Percentiles rank a stretch among this genome's conserved stretches.
Evolutionary conservation across 352 stramenopile genomes (phyloP).

Genomic region (Globisporangium paddicum): DNA sequence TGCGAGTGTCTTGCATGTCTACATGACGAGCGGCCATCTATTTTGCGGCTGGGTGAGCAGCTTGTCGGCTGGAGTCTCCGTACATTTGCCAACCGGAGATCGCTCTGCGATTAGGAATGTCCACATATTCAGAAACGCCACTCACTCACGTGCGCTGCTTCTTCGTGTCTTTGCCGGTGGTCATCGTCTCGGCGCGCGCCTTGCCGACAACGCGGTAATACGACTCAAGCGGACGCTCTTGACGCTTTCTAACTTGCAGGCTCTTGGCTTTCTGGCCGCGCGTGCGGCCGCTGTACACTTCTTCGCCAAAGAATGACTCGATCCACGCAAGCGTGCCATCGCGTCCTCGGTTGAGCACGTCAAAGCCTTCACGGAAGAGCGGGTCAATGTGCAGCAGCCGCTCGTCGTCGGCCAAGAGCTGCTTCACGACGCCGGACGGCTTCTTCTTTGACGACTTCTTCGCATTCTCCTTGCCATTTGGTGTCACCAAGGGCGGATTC

Average conservation of each 20-base stretch:
- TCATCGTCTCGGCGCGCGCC: constrained; percentile 23
- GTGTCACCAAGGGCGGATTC: constrained; percentile 3
- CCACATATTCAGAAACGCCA: background rate
- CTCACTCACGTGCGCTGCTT: constrained; percentile 8
- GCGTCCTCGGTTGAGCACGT: constrained; percentile 67
- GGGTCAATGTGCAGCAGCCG: constrained; percentile 59
- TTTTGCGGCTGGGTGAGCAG: background rate
- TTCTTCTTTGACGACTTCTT: constrained; percentile 12
- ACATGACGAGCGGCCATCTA: background rate
- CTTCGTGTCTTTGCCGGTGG: constrained; percentile 5
- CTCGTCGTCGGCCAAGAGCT: constrained; percentile 12
- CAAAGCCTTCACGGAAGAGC: constrained; percentile 74
- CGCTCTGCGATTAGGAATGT: background rate
- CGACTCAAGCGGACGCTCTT: constrained; percentile 63
- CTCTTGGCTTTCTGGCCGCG: constrained; percentile 53
- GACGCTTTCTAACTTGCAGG: constrained; percentile 22
- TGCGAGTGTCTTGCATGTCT: background rate
- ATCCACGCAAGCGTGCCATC: constrained; percentile 77
- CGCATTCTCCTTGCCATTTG: constrained; percentile 22
- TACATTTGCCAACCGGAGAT: background rate
- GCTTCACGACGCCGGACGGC: background rate
- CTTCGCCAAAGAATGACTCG: constrained; percentile 61
- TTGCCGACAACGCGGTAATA: constrained; percentile 76
- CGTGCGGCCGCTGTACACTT: constrained; percentile 58
- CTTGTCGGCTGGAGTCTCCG: background rate